phyloP scores from a whole-genome alignment of 2,329 filamentous ascomycete genomes.

The Diplodia corticola region DNA sequence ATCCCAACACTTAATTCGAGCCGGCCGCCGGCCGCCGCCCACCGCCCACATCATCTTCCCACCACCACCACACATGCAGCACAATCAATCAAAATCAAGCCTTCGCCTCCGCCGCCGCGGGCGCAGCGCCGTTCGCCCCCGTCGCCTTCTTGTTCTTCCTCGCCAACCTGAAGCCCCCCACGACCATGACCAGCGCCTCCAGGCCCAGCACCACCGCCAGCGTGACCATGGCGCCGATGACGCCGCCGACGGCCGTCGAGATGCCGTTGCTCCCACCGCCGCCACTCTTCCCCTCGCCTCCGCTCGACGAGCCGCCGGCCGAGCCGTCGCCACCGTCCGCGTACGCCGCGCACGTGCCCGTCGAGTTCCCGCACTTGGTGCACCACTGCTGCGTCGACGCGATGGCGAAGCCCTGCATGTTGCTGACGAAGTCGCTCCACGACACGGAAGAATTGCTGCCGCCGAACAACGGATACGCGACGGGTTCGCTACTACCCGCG shows the following conservation, averaged over 20 bases:
- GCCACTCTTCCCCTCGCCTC: slow-evolving; percentile 20
- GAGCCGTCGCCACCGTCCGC: slow-evolving; percentile 27
- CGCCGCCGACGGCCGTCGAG: slow-evolving; percentile 72
- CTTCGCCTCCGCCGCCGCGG: background rate
- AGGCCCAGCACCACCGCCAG: slow-evolving; percentile 58
- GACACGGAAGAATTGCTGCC: slow-evolving; percentile 56
- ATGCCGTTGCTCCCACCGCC: slow-evolving; percentile 49
- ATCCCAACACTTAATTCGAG: no score
- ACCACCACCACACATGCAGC: no score
- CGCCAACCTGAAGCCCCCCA: slow-evolving; percentile 25
- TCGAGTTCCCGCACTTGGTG: slow-evolving; percentile 69
- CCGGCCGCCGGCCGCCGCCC: no score
- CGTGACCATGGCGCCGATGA: slow-evolving; percentile 73
- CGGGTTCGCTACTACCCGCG: slow-evolving; percentile 45
- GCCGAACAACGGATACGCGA: slow-evolving; percentile 63
- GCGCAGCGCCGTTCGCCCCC: background rate
- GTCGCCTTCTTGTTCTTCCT: slow-evolving; percentile 7
- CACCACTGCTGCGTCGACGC: slow-evolving; percentile 71
- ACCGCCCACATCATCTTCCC: no score
- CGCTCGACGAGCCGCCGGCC: slow-evolving; percentile 28
- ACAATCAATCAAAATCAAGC: no score
- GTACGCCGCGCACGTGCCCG: slow-evolving; percentile 62
- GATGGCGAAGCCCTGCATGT: slow-evolving; percentile 68
- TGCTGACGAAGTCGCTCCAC: slow-evolving; percentile 67
- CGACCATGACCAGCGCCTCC: slow-evolving; percentile 23